Evolutionary conservation across 768 basidiomycete species (phyloP).

Genomic region (Kondoa malvinella): DNA sequence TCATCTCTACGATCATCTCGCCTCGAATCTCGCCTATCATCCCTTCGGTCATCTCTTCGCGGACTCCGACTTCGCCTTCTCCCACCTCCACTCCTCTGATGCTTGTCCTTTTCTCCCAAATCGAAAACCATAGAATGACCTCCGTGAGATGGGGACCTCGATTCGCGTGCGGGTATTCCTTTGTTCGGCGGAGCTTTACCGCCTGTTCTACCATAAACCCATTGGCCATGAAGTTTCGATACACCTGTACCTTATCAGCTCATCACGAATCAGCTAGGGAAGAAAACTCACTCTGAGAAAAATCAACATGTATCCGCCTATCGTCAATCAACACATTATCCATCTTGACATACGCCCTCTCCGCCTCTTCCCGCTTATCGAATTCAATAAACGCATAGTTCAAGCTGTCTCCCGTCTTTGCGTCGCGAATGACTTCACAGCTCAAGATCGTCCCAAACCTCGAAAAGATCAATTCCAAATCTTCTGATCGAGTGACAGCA

Average conservation of each 20-base stretch:
- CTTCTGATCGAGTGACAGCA: constrained; percentile 83
- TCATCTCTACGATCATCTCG: neutral
- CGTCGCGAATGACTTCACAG: constrained; percentile 92
- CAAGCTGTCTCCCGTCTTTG: constrained; percentile 83
- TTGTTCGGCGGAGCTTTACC: constrained; percentile 40
- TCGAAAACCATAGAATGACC: constrained; percentile 37
- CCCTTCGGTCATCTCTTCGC: constrained; percentile 9
- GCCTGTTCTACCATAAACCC: constrained; percentile 37
- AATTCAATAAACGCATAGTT: constrained; percentile 99
- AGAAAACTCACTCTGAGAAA: constrained; percentile 41
- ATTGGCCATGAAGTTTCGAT: constrained; percentile 58
- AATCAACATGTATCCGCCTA: constrained; percentile 96
- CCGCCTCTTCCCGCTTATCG: constrained; percentile 78
- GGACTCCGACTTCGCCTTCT: neutral
- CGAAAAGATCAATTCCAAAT: constrained; percentile 91
- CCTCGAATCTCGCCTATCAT: constrained; percentile 5
- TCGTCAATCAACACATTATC: constrained; percentile 97
- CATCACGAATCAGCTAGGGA: constrained; percentile 8
- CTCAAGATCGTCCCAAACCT: constrained; percentile 90
- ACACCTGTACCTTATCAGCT: constrained; percentile 48
- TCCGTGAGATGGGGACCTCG: constrained; percentile 24
- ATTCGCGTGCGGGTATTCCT: constrained; percentile 34
- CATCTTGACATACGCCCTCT: constrained; percentile 99
- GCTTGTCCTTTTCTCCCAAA: constrained; percentile 40
- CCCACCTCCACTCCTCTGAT: constrained; percentile 11